Evolutionary conservation across 2,329 filamentous ascomycete species (phyloP), one percentile per base, ranked within the genome.

Genomic region (Pseudocercospora pini-densiflorae): DNA sequence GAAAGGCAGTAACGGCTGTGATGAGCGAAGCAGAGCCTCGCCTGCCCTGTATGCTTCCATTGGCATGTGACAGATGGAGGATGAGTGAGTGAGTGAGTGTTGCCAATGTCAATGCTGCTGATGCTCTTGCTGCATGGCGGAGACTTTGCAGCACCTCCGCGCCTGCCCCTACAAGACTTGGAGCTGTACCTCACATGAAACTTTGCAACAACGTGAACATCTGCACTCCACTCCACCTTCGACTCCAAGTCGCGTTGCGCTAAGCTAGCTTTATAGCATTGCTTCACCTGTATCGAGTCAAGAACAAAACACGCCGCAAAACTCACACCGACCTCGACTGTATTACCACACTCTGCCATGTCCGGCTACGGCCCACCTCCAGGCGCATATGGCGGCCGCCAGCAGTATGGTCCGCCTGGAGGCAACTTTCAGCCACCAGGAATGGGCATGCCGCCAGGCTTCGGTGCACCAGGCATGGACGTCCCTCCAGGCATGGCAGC

Each of bases 401-500:
- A 65, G 36, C 70, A 88, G 65, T 91, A 92, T 61, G 87, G 90
- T 81, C 88, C 87, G 71, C 83, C 68, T 61, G 31, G 60, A 57
- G 63, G 65, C 12, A 55, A 58, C 45, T 54, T 58, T 36, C 27
- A 45, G 62, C 67, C 10, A 90, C 90, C 64, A 14, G 36, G 36
- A n/a, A 40, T 40, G 89, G 90, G 88, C 71, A 88, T 90, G 74
- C 91, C 92, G 74, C 92, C 93, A 73, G 92, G 92, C 81, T 88
- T 93, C 87, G 92, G 93, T 94, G 86, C 80, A 87, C 93, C 93
- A 75, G 93, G 93, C 77, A 92, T 93, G 78, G 89, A 87, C 78
- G 88, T 90, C 76, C 89, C 91, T 71, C 91, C 91, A 66, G 92
- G 92, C 79, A 87, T 94, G 80, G 90, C 91, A 77, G 85, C 88